phyloP scores from a whole-genome alignment of 129 eudicot genomes.

The Scalesia atractyloides region DNA sequence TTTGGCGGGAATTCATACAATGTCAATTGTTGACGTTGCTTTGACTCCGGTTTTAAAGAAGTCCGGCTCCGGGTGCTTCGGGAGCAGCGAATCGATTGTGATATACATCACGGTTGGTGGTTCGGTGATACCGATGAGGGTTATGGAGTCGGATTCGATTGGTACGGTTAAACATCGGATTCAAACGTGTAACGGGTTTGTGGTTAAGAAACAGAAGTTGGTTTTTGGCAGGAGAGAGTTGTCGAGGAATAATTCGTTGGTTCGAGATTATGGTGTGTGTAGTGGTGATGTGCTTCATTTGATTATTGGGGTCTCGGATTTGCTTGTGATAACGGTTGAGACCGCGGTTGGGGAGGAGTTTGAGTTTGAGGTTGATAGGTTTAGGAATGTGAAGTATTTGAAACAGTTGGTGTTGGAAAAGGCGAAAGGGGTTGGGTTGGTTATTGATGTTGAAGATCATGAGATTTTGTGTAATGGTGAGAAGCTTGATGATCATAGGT shows the following conservation, averaged over 20 bases:
- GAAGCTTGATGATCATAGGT: slow-evolving; percentile 65
- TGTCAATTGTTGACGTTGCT: slow-evolving; percentile 71
- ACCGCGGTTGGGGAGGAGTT: slow-evolving; percentile 55
- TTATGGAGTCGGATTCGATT: slow-evolving; percentile 78
- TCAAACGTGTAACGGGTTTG: slow-evolving; percentile 69
- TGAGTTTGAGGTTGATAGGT: slow-evolving; percentile 62
- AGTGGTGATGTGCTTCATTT: slow-evolving; percentile 66
- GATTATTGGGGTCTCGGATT: slow-evolving; percentile 58
- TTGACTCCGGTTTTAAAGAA: slow-evolving; percentile 50
- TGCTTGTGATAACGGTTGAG: slow-evolving; percentile 52
- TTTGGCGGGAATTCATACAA: slow-evolving; percentile 37
- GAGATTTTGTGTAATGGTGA: slow-evolving; percentile 55
- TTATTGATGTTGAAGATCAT: slow-evolving; percentile 42
- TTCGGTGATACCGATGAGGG: slow-evolving; percentile 60
- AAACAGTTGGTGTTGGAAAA: slow-evolving; percentile 51
- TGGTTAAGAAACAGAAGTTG: slow-evolving; percentile 65
- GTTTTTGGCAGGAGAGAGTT: slow-evolving; percentile 74
- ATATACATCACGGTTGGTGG: slow-evolving; percentile 61
- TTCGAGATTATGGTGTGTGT: slow-evolving; percentile 68
- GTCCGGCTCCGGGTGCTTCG: slow-evolving; percentile 37
- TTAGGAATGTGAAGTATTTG: slow-evolving; percentile 55
- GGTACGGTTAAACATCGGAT: slow-evolving; percentile 66
- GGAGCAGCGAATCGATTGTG: slow-evolving; percentile 50
- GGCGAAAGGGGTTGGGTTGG: slow-evolving; percentile 42
- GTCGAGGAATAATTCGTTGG: slow-evolving; percentile 54